phyloP scores from a whole-genome alignment of 2,329 filamentous ascomycete genomes.

The Fusarium protoensiforme region DNA sequence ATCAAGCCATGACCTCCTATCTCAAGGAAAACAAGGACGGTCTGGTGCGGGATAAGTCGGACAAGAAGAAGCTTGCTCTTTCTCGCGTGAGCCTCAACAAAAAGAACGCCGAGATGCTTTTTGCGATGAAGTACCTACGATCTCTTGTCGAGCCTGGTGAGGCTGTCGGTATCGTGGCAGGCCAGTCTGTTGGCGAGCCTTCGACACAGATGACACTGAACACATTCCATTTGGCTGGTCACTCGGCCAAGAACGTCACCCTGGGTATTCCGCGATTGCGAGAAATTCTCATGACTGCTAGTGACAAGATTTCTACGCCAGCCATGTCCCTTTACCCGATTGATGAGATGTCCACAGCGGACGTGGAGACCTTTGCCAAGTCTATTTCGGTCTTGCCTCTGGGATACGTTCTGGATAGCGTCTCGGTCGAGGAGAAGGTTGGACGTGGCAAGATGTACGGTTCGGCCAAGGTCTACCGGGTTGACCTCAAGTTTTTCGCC shows the following conservation, averaged over 20 bases:
- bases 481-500: conserved; percentile 86
- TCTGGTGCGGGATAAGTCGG: conserved; percentile 61
- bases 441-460: conserved; percentile 75
- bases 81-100: conserved; percentile 62
- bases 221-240: conserved; percentile 99
- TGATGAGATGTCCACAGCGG: conserved; percentile 73
- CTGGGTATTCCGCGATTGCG: conserved; percentile 96
- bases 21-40: conserved; percentile 79
- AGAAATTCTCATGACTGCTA: conserved; percentile 99
- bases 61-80: conserved; percentile 42
- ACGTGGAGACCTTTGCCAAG: conserved; percentile 87
- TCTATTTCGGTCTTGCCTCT: conserved; percentile 88
- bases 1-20: conserved; percentile 77
- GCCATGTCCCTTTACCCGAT: conserved; percentile 87
- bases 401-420: conserved; percentile 84
- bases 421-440: conserved; percentile 82
- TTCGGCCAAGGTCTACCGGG: conserved; percentile 85
- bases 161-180: conserved; percentile 95
- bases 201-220: conserved; percentile 99
- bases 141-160: conserved; percentile 95
- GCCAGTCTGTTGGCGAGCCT: conserved; percentile 95
- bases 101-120: conserved; percentile 83
- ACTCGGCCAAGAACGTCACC: conserved; percentile 98
- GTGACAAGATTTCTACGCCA: conserved; percentile 87
- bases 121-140: conserved; percentile 92